Conservation (phyloP, 2,329 filamentous ascomycete species). For the Orbilia brochopaga region DNA sequence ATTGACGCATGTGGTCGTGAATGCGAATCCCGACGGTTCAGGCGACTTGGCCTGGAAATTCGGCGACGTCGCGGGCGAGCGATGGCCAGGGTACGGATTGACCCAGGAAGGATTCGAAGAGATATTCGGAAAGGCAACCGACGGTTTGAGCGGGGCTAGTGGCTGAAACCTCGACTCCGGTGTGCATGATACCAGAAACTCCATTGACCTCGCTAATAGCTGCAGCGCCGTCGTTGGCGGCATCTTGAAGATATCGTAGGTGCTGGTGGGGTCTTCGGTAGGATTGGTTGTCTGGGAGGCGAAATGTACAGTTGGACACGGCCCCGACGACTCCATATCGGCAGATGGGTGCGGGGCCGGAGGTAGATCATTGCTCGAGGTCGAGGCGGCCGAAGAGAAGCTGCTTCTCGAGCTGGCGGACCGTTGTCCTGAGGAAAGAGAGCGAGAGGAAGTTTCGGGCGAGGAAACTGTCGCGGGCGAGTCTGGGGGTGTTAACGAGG, state of each 20-base stretch:
- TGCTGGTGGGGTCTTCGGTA: slow-evolving; percentile 56
- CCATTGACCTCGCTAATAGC: slow-evolving; percentile 74
- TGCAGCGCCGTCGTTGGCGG: slow-evolving; percentile 76
- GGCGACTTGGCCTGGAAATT: slow-evolving; percentile 58
- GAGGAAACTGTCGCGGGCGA: slow-evolving; percentile 40
- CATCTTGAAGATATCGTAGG: slow-evolving; percentile 75
- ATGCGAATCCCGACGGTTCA: slow-evolving; percentile 60
- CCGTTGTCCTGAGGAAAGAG: slow-evolving; percentile 26
- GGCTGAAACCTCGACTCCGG: slow-evolving; percentile 56
- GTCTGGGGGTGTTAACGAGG: slow-evolving; percentile 47
- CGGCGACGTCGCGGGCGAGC: slow-evolving; percentile 36
- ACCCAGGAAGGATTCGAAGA: slow-evolving; percentile 47
- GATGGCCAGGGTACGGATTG: slow-evolving; percentile 40
- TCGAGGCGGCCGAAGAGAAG: slow-evolving; percentile 41
- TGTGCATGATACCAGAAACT: slow-evolving; percentile 73
- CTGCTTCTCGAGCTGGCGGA: slow-evolving; percentile 43
- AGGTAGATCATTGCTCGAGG: slow-evolving; percentile 44
- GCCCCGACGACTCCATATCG: slow-evolving; percentile 40
- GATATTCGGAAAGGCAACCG: slow-evolving; percentile 40
- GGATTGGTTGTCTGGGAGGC: slow-evolving; percentile 43
- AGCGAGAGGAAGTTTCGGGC: slow-evolving; percentile 30
- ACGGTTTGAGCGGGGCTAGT: slow-evolving; percentile 29
- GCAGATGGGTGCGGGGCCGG: slow-evolving; percentile 38
- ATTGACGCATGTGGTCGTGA: slow-evolving; percentile 51
- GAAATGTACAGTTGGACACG: slow-evolving; percentile 45